Evolutionary conservation across 352 stramenopile genomes (phyloP), one percentile per base, ranked within the genome.

Genomic region (Phytophthora aleatoria): DNA sequence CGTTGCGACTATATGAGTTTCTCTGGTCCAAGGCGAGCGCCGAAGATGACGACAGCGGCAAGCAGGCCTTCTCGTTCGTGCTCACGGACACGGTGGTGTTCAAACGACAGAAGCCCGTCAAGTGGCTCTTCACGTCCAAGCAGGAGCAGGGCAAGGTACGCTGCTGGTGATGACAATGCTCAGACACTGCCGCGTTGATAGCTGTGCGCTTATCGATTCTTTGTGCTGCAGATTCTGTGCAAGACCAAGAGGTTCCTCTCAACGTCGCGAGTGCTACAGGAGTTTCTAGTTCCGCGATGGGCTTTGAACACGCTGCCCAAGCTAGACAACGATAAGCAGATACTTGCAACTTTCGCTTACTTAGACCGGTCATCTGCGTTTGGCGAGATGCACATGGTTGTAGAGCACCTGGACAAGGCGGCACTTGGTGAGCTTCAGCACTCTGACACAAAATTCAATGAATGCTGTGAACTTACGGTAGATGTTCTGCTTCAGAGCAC

Each of bases 41-140:
- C 5, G 42, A 28, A n/a, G 63, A 24, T 8, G 44, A 50, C 4
- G 53, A 13, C 7, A 30, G 12, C n/a, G 51, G 64, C 26, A 73
- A 70, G 43, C 42, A 57, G 5, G 35, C 45, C 1, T 90, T 89
- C 59, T 77, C 67, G 39, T 82, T 83, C 31, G 69, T 85, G 12
- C 49, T 90, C 50, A 67, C 81, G 24, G 81, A 90, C 54, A 91
- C 83, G n/a, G 79, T 91, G 28, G 64, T 91, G 39, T 89, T 91
- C 68, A 85, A 88, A 70, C 61, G 79, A 39, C 80, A 91, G 44
- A 89, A 87, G 35, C 83, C 79, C 13, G 50, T 81, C 54, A 81
- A 83, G 50, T 89, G 83, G 83, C 62, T 91, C 62, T 91, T 91
- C 67, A 89, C 79, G 48, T 91, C 79, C 52, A 85, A 80, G 43